Conservation (phyloP, 768 basidiomycete genomes). For the Hericium alpestre region DNA sequence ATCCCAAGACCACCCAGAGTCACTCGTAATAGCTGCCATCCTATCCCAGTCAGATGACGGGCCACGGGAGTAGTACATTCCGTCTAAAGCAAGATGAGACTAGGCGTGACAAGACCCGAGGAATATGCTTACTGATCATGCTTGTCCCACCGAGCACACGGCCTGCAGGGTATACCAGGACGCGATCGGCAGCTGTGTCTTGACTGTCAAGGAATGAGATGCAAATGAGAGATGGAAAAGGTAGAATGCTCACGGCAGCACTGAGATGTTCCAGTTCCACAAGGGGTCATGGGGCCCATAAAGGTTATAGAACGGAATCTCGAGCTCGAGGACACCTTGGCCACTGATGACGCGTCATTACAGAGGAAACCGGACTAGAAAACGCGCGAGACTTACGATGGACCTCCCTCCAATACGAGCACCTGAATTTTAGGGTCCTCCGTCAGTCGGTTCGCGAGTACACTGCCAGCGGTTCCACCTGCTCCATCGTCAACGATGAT, state of each 20-base stretch:
- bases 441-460: slow-evolving; percentile 44
- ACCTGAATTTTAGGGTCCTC: slow-evolving; percentile 46
- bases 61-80: slow-evolving; percentile 19
- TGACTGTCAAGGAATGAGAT: background rate
- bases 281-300: background rate
- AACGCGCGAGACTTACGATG: background rate
- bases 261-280: slow-evolving; percentile 14
- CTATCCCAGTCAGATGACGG: slow-evolving; percentile 18
- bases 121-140: background rate
- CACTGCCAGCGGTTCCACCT: slow-evolving; percentile 53
- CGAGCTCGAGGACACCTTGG: background rate
- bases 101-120: background rate
- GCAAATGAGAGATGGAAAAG: background rate
- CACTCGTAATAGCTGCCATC: slow-evolving; percentile 17
- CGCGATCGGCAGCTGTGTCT: slow-evolving; percentile 1
- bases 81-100: slow-evolving; percentile 8
- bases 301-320: background rate
- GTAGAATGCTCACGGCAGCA: slow-evolving; percentile 3
- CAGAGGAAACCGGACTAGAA: background rate
- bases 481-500: background rate
- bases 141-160: slow-evolving; percentile 1
- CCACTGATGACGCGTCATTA: background rate
- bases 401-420: slow-evolving; percentile 47
- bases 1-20: slow-evolving; percentile 16
- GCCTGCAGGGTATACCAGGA: background rate